Conservation (phyloP, 495 filamentous ascomycete species). For the Xylaria scruposa region DNA sequence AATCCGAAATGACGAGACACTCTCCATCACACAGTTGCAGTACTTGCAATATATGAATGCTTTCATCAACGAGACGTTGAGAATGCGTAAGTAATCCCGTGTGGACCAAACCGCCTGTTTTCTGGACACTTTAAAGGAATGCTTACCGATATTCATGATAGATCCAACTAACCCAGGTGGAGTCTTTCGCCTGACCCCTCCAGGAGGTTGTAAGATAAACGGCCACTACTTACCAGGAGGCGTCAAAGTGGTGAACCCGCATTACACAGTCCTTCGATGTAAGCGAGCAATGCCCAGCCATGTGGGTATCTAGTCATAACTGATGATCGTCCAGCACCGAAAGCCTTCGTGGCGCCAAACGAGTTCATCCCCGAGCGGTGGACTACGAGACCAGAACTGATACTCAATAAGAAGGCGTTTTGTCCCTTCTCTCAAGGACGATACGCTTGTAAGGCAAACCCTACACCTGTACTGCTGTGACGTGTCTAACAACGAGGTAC, state of each 20-base stretch:
- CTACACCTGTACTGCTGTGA: not conserved
- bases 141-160: slow-evolving; percentile 58
- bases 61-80: slow-evolving; percentile 32
- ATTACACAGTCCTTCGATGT: slow-evolving; percentile 38
- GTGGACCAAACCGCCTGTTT: slow-evolving; percentile 41
- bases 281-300: not conserved
- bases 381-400: slow-evolving; percentile 44
- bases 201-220: slow-evolving; percentile 33
- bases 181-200: slow-evolving; percentile 43
- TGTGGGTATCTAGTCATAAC: not conserved
- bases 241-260: slow-evolving; percentile 39
- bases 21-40: slow-evolving; percentile 25
- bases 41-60: slow-evolving; percentile 21
- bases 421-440: slow-evolving; percentile 40
- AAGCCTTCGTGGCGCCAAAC: slow-evolving; percentile 42
- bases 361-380: slow-evolving; percentile 56
- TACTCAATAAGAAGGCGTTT: slow-evolving; percentile 43
- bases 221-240: slow-evolving; percentile 22
- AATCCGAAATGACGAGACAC: slow-evolving; percentile 30
- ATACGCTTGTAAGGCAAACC: slow-evolving; percentile 20
- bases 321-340: slow-evolving; percentile 13
- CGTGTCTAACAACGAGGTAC: not conserved
- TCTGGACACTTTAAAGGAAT: slow-evolving; percentile 40
- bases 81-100: slow-evolving; percentile 30
- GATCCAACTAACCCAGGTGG: slow-evolving; percentile 56